These are phyloP conservation scores for Epichloe aotearoae DNA, from an alignment of 2,329 filamentous ascomycete genomes.

Conservation along the genomic window DNA sequence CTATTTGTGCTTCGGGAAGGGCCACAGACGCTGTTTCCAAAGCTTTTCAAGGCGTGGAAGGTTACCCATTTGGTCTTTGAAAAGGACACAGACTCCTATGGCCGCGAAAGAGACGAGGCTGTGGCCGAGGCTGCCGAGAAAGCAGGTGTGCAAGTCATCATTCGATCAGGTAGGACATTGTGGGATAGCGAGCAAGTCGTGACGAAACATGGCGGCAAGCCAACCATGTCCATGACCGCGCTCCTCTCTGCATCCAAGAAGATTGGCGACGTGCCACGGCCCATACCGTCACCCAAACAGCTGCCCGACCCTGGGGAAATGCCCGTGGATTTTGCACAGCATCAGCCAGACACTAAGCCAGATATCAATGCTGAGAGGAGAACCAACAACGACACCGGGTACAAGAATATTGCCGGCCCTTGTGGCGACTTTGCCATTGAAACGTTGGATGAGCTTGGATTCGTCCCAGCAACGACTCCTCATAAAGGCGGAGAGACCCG, in stretches of 20 bases:
- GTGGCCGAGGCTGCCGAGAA: slow-evolving; percentile 46
- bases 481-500: slow-evolving; percentile 59
- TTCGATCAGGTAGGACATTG: slow-evolving; percentile 50
- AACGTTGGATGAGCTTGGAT: slow-evolving; percentile 57
- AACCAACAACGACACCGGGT: slow-evolving; percentile 40
- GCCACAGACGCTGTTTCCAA: slow-evolving; percentile 57
- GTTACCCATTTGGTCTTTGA: slow-evolving; percentile 69
- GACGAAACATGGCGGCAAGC: slow-evolving; percentile 49
- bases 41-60: slow-evolving; percentile 60
- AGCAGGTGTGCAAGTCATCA: slow-evolving; percentile 56
- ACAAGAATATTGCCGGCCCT: slow-evolving; percentile 50
- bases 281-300: slow-evolving; percentile 43
- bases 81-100: slow-evolving; percentile 66
- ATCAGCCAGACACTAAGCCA: slow-evolving; percentile 32
- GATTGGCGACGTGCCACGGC: slow-evolving; percentile 46
- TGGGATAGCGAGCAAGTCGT: slow-evolving; percentile 64
- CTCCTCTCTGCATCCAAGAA: slow-evolving; percentile 50
- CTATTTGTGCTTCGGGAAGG: slow-evolving; percentile 60
- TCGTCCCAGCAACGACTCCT: slow-evolving; percentile 49
- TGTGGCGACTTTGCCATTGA: slow-evolving; percentile 57
- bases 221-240: slow-evolving; percentile 62
- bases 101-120: slow-evolving; percentile 45
- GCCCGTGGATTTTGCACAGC: slow-evolving; percentile 44
- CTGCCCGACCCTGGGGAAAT: slow-evolving; percentile 55
- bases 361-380: slow-evolving; percentile 50